Conservation (phyloP, 441 rosid species). For the Bruguiera hainesii region DNA sequence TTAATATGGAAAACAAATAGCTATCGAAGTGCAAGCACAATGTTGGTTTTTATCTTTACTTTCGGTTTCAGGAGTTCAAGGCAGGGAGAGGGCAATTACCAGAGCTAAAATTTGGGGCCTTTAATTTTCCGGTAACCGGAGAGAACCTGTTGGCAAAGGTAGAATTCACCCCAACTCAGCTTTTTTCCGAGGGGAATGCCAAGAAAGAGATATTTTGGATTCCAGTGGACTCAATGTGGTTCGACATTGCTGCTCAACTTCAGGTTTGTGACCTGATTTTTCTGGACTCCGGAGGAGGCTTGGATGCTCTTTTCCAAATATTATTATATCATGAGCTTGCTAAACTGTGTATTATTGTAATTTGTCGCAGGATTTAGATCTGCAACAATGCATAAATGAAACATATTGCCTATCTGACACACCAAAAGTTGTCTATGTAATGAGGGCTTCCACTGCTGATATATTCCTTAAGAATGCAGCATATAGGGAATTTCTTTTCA, state of each 20-base stretch:
- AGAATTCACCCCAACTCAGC: conserved; percentile 24
- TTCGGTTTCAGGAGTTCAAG: conserved; percentile 21
- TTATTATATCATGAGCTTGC: too few relatives aligned
- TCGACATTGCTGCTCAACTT: conserved; percentile 24
- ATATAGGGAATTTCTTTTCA: conserved; percentile 29
- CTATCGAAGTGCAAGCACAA: too few relatives aligned
- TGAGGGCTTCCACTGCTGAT: conserved; percentile 34
- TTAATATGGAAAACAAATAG: too few relatives aligned
- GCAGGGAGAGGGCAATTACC: conserved; percentile 22
- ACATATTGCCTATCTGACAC: conserved; percentile 30
- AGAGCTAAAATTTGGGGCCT: conserved; percentile 29
- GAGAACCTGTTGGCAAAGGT: conserved; percentile 29
- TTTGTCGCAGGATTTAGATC: conserved; percentile 22
- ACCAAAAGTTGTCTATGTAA: conserved; percentile 26
- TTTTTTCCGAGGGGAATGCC: conserved; percentile 20
- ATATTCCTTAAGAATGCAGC: conserved; percentile 29
- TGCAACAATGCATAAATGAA: conserved; percentile 27
- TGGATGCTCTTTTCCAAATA: neutral
- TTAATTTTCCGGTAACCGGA: conserved; percentile 28
- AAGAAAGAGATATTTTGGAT: conserved; percentile 33
- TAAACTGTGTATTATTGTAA: neutral
- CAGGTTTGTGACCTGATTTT: conserved; percentile 13
- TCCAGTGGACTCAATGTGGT: conserved; percentile 26
- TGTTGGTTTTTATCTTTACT: neutral
- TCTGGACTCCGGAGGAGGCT: neutral